Conservation (phyloP, 805 yeast species). For the Teunomyces lycoperdinae region DNA sequence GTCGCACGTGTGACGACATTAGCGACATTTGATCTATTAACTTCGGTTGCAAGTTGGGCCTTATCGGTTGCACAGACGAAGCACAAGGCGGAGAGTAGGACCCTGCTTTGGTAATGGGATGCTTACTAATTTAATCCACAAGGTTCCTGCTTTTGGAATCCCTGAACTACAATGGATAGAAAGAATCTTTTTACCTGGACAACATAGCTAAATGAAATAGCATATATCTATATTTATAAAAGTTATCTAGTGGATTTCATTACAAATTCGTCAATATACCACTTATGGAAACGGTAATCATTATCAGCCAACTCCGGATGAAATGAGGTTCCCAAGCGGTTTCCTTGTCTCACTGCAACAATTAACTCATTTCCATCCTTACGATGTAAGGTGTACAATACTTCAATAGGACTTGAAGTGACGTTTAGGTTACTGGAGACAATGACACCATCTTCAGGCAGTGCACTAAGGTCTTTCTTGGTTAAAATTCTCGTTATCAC, state of each 20-base stretch:
- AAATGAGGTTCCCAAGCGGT: slow-evolving; percentile 68
- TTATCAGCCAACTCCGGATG: slow-evolving; percentile 70
- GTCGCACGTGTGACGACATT: not conserved
- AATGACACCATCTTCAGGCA: slow-evolving; percentile 11
- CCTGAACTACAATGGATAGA: too few species aligned
- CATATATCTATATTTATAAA: not conserved
- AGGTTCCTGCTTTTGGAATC: too few species aligned
- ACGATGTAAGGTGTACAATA: slow-evolving; percentile 38
- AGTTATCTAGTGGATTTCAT: slow-evolving; percentile 3
- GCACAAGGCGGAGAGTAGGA: not conserved
- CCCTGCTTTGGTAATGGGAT: not conserved
- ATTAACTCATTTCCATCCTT: slow-evolving; percentile 32
- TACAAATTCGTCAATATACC: slow-evolving; percentile 65
- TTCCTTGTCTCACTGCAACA: slow-evolving; percentile 73
- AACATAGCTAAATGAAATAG: not conserved
- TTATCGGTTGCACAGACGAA: not conserved
- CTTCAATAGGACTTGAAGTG: slow-evolving; percentile 29
- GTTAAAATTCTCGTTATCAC: slow-evolving; percentile 42
- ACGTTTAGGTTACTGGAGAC: slow-evolving; percentile 20
- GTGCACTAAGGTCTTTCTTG: not conserved
- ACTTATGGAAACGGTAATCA: slow-evolving; percentile 62
- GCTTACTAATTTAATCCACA: too few species aligned
- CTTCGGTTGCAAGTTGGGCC: not conserved
- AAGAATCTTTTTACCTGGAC: too few species aligned
- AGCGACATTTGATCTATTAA: not conserved